Evolutionary conservation across 2,329 filamentous ascomycete species (phyloP), one percentile per base, ranked within the genome.

Genomic region (Xylariaceae sp.): DNA sequence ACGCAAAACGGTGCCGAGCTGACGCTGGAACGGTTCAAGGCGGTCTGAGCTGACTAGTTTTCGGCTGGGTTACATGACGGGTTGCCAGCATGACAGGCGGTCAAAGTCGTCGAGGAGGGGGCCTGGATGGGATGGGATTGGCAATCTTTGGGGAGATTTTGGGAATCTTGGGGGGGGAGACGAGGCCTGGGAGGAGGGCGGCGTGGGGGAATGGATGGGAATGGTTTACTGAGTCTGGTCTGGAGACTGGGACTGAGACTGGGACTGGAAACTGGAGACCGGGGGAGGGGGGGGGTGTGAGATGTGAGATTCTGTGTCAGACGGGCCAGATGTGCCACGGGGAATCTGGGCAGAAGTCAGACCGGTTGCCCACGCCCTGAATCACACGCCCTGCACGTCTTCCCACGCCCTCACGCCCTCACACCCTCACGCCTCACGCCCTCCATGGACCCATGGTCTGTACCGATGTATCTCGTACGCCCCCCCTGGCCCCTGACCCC

Each of bases 1-100:
- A 56, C 59, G 59, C 61, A 64, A 64, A 30, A 61, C 64, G 65
- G 60, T 63, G 55, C 61, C 50, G 68, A 69, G 67, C 67, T 69
- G 67, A 69, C 67, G 65, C 65, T 61, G 61, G 63, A 56, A 61
- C 30, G 59, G 60, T 61, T 66, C 62, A 65, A 70, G 68, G 68
- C 68, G 68, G 68, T 70, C 68, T 69, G 65, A 68, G 68, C 68
- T 70, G 68, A 69, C 68, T 69, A 67, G 67, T 62, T 65, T 63
- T 60, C 23, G 23, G 23, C 23, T 30, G 64, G 60, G 61, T 67
- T 66, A 64, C 60, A 61, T 62, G 61, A 58, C 41, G 60, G 61
- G 54, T 60, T 62, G 65, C 64, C 65, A 64, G 62, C 63, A 67
- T 66, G 67, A 69, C 67, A 69, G 59, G 68, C 68, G 68, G 68